Conservation (phyloP, 1,284 basidiomycete genomes). For the Ustilago xerochloae region DNA sequence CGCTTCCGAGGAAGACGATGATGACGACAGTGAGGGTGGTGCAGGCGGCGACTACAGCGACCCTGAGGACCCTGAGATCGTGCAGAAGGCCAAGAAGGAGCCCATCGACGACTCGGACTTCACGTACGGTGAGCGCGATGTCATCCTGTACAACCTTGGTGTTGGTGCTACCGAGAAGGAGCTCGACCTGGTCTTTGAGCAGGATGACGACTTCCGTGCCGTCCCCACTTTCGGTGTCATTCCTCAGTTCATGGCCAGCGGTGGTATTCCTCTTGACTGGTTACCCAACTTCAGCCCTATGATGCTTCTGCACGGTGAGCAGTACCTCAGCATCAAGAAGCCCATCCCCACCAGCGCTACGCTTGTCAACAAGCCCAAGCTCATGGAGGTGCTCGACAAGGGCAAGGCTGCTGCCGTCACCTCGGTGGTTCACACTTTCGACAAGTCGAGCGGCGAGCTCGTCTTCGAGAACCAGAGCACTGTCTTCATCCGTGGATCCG, state of each 20-base stretch:
- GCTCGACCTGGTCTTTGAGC: conserved; percentile 90
- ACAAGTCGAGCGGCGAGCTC: conserved; percentile 75
- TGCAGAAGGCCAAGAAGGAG: conserved; percentile 83
- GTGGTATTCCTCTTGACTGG: conserved; percentile 76
- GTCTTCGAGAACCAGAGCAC: conserved; percentile 95
- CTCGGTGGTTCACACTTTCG: conserved; percentile 44
- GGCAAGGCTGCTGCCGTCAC: conserved; percentile 63
- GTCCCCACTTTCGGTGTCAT: conserved; percentile 95
- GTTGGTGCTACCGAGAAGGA: conserved; percentile 94
- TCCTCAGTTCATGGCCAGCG: conserved; percentile 78
- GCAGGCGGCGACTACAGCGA: conserved; percentile 74
- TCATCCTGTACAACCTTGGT: conserved; percentile 95
- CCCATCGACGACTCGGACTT: conserved; percentile 56
- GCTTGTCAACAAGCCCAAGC: conserved; percentile 79
- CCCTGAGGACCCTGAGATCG: conserved; percentile 84
- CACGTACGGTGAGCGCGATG: conserved; percentile 85
- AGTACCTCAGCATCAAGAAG: conserved; percentile 88
- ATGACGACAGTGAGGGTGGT: conserved; percentile 52
- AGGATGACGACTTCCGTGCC: conserved; percentile 84
- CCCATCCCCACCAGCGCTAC: conserved; percentile 87
- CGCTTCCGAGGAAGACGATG: conserved; percentile 52
- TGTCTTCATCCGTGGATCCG: conserved; percentile 90
- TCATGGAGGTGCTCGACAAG: conserved; percentile 72
- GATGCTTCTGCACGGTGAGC: conserved; percentile 97
- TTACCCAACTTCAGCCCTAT: conserved; percentile 94